Evolutionary conservation across 768 basidiomycete species (phyloP).

Genomic region (Coprinopsis cinerea): DNA sequence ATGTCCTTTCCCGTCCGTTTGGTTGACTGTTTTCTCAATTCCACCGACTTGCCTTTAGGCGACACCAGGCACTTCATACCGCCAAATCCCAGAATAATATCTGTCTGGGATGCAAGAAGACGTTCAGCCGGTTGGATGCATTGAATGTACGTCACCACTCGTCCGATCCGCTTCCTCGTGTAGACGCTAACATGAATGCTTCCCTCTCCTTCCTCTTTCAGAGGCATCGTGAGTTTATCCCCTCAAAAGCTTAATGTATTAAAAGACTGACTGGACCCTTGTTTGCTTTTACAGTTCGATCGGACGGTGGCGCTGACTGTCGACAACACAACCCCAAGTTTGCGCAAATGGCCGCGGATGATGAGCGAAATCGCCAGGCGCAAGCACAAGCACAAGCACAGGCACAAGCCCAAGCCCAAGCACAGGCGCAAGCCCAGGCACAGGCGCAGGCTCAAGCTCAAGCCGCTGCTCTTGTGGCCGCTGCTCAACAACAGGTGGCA

Average conservation of each 20-base stretch:
- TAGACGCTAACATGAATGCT: conserved; percentile 1
- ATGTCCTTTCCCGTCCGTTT: conserved; percentile 27
- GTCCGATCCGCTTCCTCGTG: conserved; percentile 1
- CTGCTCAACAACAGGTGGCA: too few species aligned
- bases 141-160: conserved; percentile 67
- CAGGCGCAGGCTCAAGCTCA: too few species aligned
- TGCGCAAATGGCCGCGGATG: conserved; percentile 4
- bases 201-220: conserved; percentile 27
- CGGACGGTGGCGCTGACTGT: conserved; percentile 80
- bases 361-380: conserved; percentile 5
- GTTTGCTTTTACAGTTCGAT: conserved; percentile 56
- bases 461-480: too few species aligned
- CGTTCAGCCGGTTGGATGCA: conserved; percentile 90
- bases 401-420: not conserved
- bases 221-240: conserved; percentile 65
- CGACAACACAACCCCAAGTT: conserved; percentile 37
- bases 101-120: conserved; percentile 90
- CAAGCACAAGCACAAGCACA: not conserved
- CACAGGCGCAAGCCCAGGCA: conserved; percentile 2
- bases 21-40: too few species aligned
- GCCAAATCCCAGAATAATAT: conserved; percentile 79
- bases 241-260: conserved; percentile 15
- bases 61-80: conserved; percentile 86
- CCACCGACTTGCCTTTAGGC: too few species aligned
- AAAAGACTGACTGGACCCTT: conserved; percentile 21